Evolutionary conservation across 163 green algal species (phyloP), one percentile per base, ranked within the genome.

Genomic region (Chloromonas sp.): DNA sequence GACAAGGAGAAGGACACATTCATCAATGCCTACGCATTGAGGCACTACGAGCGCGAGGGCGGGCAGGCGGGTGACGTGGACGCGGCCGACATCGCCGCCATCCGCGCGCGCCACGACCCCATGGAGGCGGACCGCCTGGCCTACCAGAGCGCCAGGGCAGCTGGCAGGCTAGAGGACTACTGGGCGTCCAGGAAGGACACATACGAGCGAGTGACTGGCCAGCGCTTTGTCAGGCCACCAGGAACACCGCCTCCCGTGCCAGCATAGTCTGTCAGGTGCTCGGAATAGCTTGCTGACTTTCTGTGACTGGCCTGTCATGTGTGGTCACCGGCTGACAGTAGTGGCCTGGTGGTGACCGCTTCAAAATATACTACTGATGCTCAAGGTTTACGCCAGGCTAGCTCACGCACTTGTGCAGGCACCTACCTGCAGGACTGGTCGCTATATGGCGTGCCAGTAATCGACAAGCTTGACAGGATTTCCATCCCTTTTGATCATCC

Each of bases 41-140:
- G 90, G 82, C 84, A 89, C 82, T 92, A 87, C 76, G 90, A 93
- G 85, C 89, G 91, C 71, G 58, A 85, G 15, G 88, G 78, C 70
- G 91, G 91, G 58, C 70, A 85, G 78, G 60, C 71, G 3, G 90
- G 85, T 60, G 91, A 94, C 36, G 91, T 94, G 13, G 83, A 88
- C 61, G 57, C 58, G 0, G 71, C 62, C 60, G 84, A 88, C 66
- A 70, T 92, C 15, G 86, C 92, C 60, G 87, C 61, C n/a, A 84
- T 84, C 66, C 80, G 71, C 60, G 14, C 71, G 2, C 36, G 13
- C 13, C 13, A 79, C 71, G 13, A 79, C 71, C 71, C 71, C 2
- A 11, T 79, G 71, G 71, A 79, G 14, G 14, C 71, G 14, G 71
- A 79, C 71, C 71, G 71, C 5, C 71, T 59, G 5, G 71, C 5